Conservation (phyloP, 805 yeast genomes). For the Kuraishia piskuri region DNA sequence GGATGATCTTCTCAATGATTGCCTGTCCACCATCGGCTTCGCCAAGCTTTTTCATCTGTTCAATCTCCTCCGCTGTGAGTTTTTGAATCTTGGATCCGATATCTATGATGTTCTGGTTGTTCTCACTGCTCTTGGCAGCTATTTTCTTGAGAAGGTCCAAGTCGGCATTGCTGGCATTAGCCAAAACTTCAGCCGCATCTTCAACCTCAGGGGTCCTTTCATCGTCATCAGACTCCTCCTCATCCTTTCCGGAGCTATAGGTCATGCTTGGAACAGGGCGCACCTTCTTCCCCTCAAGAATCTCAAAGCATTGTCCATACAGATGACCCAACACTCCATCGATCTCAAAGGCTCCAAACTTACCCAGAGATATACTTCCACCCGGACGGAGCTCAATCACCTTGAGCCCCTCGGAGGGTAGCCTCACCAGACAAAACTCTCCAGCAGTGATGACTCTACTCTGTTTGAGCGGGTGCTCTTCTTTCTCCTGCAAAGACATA, state of each 20-base stretch:
- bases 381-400: constrained; percentile 58
- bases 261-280: constrained; percentile 37
- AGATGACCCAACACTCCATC: constrained; percentile 72
- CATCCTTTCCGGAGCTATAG: constrained; percentile 15
- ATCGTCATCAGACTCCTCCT: constrained; percentile 17
- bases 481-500: background rate
- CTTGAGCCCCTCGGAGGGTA: constrained; percentile 78
- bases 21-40: constrained; percentile 60
- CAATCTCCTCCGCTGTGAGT: constrained; percentile 74
- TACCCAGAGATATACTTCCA: constrained; percentile 68
- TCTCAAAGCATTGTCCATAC: constrained; percentile 86
- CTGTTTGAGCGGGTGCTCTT: background rate
- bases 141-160: constrained; percentile 19
- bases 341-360: constrained; percentile 80
- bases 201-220: constrained; percentile 27
- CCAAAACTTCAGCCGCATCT: constrained; percentile 19
- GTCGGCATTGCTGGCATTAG: constrained; percentile 17
- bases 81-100: constrained; percentile 67
- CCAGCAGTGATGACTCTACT: background rate
- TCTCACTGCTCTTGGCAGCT: constrained; percentile 40
- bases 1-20: constrained; percentile 74
- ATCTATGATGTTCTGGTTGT: constrained; percentile 58
- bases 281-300: constrained; percentile 46
- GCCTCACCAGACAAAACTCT: constrained; percentile 36
- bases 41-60: constrained; percentile 65